Evolutionary conservation across 2,329 filamentous ascomycete genomes (phyloP), one percentile per base, ranked within the genome.

Genomic region (Hymenoscyphus linearis): DNA sequence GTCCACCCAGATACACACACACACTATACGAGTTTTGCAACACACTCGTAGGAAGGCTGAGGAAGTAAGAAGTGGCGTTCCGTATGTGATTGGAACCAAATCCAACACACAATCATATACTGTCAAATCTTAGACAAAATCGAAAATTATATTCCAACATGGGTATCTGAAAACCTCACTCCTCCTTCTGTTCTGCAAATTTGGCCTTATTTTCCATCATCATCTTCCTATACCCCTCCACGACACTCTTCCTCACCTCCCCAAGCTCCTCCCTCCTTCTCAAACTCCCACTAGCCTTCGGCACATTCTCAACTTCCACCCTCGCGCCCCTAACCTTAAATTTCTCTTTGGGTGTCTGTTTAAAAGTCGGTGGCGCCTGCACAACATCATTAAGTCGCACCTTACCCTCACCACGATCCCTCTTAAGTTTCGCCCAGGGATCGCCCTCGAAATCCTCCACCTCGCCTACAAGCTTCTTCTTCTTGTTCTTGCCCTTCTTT

Each of bases 241-340:
- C 85, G n/a, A 93, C 85, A 59, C 82, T 85, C 71, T 80, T 80
- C 65, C 90, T 80, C 67, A 88, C 85, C 56, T 78, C 82, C n/a
- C 86, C 85, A 61, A 93, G 72, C 75, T 91, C 88, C 71, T 91
- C 89, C 74, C 88, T 81, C 72, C 85, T 81, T 70, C 86, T 82
- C 75, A 93, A 76, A 78, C 87, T 90, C 14, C 88, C 90, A 40
- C 84, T 86, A 2, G 81, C 77, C 68, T 85, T 85, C 9, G 89
- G 89, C 52, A 92, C 82, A 72, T 89, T 85, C 1, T 80, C 84
- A 26, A 90, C 86, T 62, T 88, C 80, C 0, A 89, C 86, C 66
- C 79, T 81, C 0, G 87, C 87, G 0, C 85, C 85, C 26, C 83
- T 76, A 54, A 84, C 82, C 65, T 73, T 72, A 16, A 73, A 73